Conservation (phyloP, 2,329 filamentous ascomycete genomes). For the Cytospora piceicola region DNA sequence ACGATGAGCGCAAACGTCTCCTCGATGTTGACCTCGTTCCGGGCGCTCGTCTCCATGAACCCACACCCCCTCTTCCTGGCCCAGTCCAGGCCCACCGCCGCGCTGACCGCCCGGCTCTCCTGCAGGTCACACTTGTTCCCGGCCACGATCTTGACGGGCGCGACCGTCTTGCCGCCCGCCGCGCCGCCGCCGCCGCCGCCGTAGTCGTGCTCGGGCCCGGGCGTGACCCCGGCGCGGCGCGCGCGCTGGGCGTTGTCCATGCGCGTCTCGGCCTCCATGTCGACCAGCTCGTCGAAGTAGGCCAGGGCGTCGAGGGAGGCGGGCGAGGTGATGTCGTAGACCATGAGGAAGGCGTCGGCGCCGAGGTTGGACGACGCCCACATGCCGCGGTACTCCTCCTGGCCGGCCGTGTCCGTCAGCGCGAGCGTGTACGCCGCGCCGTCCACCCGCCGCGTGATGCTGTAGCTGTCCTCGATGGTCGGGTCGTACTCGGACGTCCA, state of each 20-base stretch:
- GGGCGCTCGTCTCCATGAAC: constrained; percentile 88
- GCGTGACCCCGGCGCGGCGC: constrained; percentile 46
- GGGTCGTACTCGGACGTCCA: constrained; percentile 86
- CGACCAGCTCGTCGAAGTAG: constrained; percentile 82
- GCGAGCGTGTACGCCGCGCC: constrained; percentile 79
- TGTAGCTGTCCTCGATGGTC: constrained; percentile 84
- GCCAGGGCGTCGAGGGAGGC: constrained; percentile 71
- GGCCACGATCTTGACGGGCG: constrained; percentile 80
- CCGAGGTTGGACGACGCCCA: constrained; percentile 80
- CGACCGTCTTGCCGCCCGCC: constrained; percentile 52
- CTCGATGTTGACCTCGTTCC: constrained; percentile 85
- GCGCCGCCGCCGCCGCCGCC: constrained; percentile 37
- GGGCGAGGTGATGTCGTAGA: constrained; percentile 81
- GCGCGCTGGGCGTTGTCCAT: constrained; percentile 64
- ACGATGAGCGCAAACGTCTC: constrained; percentile 80
- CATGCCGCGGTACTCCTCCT: constrained; percentile 87
- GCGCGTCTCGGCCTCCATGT: constrained; percentile 76
- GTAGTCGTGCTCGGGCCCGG: constrained; percentile 36
- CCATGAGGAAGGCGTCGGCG: constrained; percentile 81
- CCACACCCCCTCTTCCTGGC: constrained; percentile 72
- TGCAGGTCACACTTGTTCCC: constrained; percentile 87
- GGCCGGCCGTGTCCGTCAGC: constrained; percentile 84
- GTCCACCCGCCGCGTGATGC: constrained; percentile 78
- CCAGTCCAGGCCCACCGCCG: constrained; percentile 75
- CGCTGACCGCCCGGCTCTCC: constrained; percentile 69